phyloP scores from a whole-genome alignment of 2,329 filamentous ascomycete species.

The Exophiala spinifera region DNA sequence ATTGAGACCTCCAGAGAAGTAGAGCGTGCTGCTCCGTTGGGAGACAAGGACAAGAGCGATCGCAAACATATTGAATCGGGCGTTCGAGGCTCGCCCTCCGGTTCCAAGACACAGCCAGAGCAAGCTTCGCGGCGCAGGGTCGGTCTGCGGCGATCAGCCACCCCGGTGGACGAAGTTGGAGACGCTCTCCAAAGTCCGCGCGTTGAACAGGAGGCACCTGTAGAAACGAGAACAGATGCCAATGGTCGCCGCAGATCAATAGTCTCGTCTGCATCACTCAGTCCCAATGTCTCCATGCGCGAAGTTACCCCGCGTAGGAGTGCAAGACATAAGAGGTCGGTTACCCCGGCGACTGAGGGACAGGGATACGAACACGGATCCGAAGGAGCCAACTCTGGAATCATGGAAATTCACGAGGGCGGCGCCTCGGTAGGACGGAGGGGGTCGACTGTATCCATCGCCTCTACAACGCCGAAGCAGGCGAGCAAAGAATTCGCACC shows the following conservation, averaged over 20 bases:
- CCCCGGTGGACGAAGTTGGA: background rate
- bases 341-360: background rate
- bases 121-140: conserved; percentile 14
- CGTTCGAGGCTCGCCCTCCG: conserved; percentile 8
- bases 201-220: no score
- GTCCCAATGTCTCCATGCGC: background rate
- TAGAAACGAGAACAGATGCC: no score
- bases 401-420: no score
- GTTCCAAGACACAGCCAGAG: background rate
- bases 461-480: conserved; percentile 5
- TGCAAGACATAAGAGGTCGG: background rate
- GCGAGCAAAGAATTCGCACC: conserved; percentile 9
- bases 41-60: conserved; percentile 5
- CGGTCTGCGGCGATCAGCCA: conserved; percentile 2
- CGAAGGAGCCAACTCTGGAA: no score
- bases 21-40: background rate
- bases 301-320: background rate
- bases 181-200: no score
- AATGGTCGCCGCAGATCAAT: conserved; percentile 8
- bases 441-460: conserved; percentile 13
- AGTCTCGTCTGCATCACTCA: conserved; percentile 9
- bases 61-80: conserved; percentile 6
- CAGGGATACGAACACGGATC: no score
- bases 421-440: background rate
- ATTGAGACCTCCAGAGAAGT: background rate